Percentiles rank a stretch among this genome's conserved stretches.
Conservation (phyloP, 2,329 filamentous ascomycete species). For the Metarhizium robertsii region DNA sequence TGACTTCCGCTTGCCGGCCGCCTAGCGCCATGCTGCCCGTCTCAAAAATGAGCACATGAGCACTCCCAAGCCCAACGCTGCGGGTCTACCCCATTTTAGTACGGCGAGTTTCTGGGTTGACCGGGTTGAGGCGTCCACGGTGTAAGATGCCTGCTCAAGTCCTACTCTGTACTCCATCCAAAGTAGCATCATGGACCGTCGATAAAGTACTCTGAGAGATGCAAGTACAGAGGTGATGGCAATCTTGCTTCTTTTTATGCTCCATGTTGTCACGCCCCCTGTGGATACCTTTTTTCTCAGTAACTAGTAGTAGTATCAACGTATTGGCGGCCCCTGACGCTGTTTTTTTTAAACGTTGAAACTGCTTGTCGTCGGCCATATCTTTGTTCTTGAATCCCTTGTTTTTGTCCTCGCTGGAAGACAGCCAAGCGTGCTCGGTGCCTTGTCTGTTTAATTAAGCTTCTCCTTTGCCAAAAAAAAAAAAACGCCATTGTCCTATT, state of each 20-base stretch:
- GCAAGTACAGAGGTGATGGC: no score
- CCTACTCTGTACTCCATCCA: no score
- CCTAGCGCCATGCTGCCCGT: constrained; percentile 28
- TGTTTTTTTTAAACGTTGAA: background rate
- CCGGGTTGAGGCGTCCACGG: constrained; percentile 10
- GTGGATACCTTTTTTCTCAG: no score
- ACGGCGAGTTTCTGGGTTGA: constrained; percentile 1
- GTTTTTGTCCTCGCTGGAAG: background rate
- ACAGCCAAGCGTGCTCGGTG: background rate
- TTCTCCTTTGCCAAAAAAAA: background rate
- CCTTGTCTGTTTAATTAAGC: background rate
- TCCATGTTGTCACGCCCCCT: background rate
- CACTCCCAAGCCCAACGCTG: constrained; percentile 28
- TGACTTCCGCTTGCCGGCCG: constrained; percentile 25
- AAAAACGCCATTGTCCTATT: background rate
- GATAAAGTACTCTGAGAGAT: no score
- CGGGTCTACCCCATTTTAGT: constrained; percentile 17
- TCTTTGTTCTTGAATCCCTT: background rate
- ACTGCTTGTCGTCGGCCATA: background rate
- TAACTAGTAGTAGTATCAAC: background rate
- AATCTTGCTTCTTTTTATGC: background rate
- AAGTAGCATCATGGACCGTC: no score
- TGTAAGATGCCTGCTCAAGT: background rate
- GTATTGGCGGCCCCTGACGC: background rate
- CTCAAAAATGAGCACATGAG: constrained; percentile 39